Evolutionary conservation across 2,329 filamentous ascomycete genomes (phyloP).

Genomic region (Arachnomyces sp.): DNA sequence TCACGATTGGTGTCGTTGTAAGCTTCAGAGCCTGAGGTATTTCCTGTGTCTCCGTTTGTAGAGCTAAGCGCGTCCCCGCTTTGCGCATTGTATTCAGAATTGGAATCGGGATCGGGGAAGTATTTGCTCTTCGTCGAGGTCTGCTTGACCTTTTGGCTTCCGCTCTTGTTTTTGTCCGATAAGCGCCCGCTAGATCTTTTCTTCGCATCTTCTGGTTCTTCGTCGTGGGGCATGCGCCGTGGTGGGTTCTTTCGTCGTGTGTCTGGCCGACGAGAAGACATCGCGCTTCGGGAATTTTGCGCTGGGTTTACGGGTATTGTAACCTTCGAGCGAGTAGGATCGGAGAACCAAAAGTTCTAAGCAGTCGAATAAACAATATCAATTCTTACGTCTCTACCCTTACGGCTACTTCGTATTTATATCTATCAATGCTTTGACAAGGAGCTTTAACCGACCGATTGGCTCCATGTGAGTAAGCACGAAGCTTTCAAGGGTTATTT

Average conservation of each 20-base stretch:
- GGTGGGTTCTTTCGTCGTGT: not conserved
- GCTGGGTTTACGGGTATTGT: no score
- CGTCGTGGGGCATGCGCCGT: slow-evolving; percentile 8
- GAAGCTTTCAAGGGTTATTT: no score
- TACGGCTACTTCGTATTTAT: not conserved
- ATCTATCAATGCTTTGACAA: not conserved
- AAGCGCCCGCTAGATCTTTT: no score
- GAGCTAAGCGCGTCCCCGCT: slow-evolving; percentile 27
- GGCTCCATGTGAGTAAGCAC: not conserved
- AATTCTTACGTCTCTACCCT: no score
- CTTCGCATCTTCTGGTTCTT: slow-evolving; percentile 19
- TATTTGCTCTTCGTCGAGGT: slow-evolving; percentile 46
- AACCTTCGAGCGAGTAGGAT: no score
- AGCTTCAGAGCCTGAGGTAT: slow-evolving; percentile 65
- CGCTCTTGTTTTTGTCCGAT: slow-evolving; percentile 17
- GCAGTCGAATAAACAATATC: no score
- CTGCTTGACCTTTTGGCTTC: slow-evolving; percentile 18
- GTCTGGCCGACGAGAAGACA: not conserved
- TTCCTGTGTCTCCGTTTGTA: slow-evolving; percentile 22
- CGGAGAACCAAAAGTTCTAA: no score
- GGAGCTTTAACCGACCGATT: not conserved
- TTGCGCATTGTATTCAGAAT: slow-evolving; percentile 35
- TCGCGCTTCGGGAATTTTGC: not conserved
- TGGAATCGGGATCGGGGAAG: slow-evolving; percentile 33
- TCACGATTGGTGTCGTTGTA: slow-evolving; percentile 74